Evolutionary conservation across 495 filamentous ascomycete species (phyloP).

Genomic region (Talaromyces nanjingensis): DNA sequence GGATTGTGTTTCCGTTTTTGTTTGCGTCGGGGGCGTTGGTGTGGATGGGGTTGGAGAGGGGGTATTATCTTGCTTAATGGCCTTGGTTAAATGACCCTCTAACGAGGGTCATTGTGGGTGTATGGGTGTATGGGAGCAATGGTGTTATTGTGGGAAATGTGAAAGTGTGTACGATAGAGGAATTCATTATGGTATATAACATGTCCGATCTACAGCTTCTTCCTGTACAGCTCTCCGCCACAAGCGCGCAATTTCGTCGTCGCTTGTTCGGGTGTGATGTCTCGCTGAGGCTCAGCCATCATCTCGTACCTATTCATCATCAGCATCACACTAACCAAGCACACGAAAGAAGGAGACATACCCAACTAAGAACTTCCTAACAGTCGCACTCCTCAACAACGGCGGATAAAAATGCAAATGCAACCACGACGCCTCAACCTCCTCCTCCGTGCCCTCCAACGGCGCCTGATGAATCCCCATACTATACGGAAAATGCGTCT

Average conservation of each 20-base stretch:
- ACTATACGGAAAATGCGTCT: constrained; percentile 95
- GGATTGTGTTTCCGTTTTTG: constrained; percentile 64
- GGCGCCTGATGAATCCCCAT: constrained; percentile 92
- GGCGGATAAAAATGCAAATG: constrained; percentile 98
- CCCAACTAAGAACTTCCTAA: constrained; percentile 92
- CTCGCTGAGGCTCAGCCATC: constrained; percentile 92
- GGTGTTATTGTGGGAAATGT: background rate
- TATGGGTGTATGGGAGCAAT: too few species aligned
- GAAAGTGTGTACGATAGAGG: background rate
- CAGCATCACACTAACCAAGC: background rate
- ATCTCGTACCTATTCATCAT: constrained; percentile 63
- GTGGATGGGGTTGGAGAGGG: constrained; percentile 75
- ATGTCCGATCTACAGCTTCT: constrained; percentile 40
- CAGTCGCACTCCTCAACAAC: constrained; percentile 82
- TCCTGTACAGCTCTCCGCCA: constrained; percentile 79
- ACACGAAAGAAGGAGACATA: constrained; percentile 23
- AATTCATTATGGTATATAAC: background rate
- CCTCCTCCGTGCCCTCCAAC: constrained; percentile 73
- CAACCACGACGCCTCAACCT: constrained; percentile 79
- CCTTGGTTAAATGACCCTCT: too few species aligned
- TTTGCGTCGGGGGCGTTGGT: constrained; percentile 60
- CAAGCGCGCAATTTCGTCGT: constrained; percentile 67
- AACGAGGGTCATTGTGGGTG: too few species aligned
- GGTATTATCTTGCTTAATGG: constrained; percentile 22
- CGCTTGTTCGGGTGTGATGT: constrained; percentile 97